phyloP scores from a whole-genome alignment of 108 stramenopile genomes.

The Bacterosira constricta region DNA sequence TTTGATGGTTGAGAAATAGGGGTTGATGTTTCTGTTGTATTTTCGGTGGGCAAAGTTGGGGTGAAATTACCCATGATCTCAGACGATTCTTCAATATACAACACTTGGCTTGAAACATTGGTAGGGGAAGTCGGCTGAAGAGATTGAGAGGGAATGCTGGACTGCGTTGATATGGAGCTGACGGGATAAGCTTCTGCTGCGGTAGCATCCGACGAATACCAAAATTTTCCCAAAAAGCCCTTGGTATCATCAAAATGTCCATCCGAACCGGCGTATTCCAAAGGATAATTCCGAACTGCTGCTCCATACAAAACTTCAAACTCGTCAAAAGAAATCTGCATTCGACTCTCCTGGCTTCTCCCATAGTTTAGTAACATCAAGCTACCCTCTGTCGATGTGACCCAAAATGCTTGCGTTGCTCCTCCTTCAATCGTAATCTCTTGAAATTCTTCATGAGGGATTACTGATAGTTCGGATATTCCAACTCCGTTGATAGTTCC shows the following conservation, averaged over 20 bases:
- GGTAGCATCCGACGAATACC: no score
- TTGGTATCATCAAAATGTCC: constrained; percentile 7
- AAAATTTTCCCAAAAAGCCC: constrained; percentile 23
- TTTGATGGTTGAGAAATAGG: no score
- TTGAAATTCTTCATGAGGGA: constrained; percentile 16
- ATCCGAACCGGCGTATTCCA: constrained; percentile 16
- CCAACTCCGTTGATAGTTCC: constrained; percentile 17
- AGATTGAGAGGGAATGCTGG: no score
- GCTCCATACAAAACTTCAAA: constrained; percentile 20
- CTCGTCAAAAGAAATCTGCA: constrained; percentile 15
- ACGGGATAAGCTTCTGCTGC: no score
- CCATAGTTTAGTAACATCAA: constrained; percentile 21
- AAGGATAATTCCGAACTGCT: constrained; percentile 15
- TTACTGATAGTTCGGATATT: constrained; percentile 4
- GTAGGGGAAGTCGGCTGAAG: no score
- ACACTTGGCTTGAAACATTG: no score
- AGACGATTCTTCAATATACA: no score
- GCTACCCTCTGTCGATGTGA: constrained; percentile 17
- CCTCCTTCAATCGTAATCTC: background rate
- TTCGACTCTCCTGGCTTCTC: background rate
- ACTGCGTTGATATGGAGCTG: no score
- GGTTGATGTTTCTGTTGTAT: no score
- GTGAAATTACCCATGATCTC: no score
- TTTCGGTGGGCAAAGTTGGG: no score
- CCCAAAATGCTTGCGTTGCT: constrained; percentile 14